Percentiles rank a stretch among this genome's conserved stretches.
phyloP scores from a whole-genome alignment of 768 basidiomycete genomes.

The Candolleomyces efflorescens region DNA sequence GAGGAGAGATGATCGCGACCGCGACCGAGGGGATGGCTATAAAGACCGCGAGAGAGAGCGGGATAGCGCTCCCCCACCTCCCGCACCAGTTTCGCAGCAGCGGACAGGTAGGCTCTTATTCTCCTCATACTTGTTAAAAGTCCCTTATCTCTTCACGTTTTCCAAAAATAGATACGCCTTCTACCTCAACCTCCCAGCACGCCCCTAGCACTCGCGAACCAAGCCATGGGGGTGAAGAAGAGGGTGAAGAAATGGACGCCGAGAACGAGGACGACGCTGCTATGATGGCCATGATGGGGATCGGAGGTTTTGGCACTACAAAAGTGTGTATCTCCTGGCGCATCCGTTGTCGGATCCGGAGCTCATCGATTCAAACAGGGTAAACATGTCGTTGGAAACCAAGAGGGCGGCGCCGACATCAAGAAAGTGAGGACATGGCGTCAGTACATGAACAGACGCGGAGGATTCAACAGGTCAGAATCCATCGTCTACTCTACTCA shows the following conservation, averaged over 20 bases:
- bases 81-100: not conserved
- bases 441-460: constrained; percentile 96
- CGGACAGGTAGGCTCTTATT: not conserved
- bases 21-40: constrained; percentile 28
- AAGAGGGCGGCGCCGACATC: constrained; percentile 60
- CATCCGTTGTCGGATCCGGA: not conserved
- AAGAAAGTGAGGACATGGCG: constrained; percentile 91
- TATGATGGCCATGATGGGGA: constrained; percentile 90
- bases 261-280: constrained; percentile 66
- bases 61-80: constrained; percentile 25
- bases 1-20: constrained; percentile 21
- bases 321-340: constrained; percentile 50
- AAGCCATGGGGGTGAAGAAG: constrained; percentile 20
- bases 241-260: constrained; percentile 51
- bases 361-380: constrained; percentile 40
- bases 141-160: not conserved
- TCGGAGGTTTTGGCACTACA: constrained; percentile 82
- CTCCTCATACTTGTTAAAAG: not conserved
- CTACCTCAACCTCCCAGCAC: constrained; percentile 6
- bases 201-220: constrained; percentile 13
- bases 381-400: constrained; percentile 77
- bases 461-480: constrained; percentile 73
- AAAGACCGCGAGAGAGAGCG: constrained; percentile 28
- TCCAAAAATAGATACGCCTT: not conserved
- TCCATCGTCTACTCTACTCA: not conserved